These are phyloP conservation scores for Acacia melanoxylon DNA, from an alignment of 306 rosid genomes.

Conservation along the genomic window DNA sequence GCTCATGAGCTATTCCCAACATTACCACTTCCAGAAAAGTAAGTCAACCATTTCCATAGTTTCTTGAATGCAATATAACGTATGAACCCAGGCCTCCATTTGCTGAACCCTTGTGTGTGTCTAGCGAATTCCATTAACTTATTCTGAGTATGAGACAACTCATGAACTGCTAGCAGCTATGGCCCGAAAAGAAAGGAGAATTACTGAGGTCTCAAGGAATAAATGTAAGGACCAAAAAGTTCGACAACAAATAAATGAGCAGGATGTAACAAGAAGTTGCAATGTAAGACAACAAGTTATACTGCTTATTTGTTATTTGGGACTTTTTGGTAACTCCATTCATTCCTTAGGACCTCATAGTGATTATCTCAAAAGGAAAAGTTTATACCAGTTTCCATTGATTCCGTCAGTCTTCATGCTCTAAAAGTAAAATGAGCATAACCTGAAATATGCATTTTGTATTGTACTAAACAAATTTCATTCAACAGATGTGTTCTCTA, in stretches of 20 bases:
- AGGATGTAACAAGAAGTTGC: too few species aligned
- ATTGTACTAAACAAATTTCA: neutral
- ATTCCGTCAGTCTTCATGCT: neutral
- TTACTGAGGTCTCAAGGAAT: too few species aligned
- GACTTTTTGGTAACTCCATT: too few species aligned
- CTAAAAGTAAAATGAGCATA: neutral
- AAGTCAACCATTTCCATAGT: conserved; percentile 17
- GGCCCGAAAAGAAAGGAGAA: neutral
- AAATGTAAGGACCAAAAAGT: too few species aligned
- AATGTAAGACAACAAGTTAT: too few species aligned
- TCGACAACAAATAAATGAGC: too few species aligned
- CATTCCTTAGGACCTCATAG: too few species aligned
- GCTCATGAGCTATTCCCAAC: neutral
- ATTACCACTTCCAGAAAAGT: conserved; percentile 55
- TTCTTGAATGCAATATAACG: conserved; percentile 4
- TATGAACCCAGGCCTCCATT: neutral
- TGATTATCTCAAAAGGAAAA: neutral
- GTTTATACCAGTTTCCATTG: neutral
- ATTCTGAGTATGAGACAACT: neutral
- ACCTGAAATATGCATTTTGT: neutral
- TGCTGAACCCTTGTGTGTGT: neutral
- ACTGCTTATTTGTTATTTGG: too few species aligned
- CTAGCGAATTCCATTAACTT: neutral
- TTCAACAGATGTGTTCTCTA: neutral
- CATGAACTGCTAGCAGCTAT: neutral